Conservation (phyloP, 768 basidiomycete species). For the Filobasidium wieringae region DNA sequence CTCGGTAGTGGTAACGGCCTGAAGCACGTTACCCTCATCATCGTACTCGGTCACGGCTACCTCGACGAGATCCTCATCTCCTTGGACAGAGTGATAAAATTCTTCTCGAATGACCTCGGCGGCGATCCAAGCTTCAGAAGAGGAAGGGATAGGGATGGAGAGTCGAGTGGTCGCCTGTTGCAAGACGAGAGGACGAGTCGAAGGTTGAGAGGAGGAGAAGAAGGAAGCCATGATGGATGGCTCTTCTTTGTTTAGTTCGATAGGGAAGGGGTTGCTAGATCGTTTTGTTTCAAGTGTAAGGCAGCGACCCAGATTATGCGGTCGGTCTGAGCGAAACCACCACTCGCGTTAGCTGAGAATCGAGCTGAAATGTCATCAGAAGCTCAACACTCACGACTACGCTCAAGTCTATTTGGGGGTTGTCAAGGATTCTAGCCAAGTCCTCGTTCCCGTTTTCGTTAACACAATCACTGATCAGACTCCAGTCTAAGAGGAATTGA, state of each 20-base stretch:
- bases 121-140: constrained; percentile 72
- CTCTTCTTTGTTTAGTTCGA: not conserved
- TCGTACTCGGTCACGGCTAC: constrained; percentile 50
- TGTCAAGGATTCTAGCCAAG: too few relatives aligned
- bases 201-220: constrained; percentile 17
- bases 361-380: too few relatives aligned
- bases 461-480: too few relatives aligned
- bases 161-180: constrained; percentile 41
- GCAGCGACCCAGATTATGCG: too few relatives aligned
- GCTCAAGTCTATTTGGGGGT: too few relatives aligned
- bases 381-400: too few relatives aligned
- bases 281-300: too few relatives aligned
- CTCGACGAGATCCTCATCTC: constrained; percentile 26
- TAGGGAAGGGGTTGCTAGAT: too few relatives aligned
- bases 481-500: too few relatives aligned
- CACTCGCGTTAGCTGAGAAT: too few relatives aligned
- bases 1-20: constrained; percentile 45
- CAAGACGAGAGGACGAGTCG: constrained; percentile 38
- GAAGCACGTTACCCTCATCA: constrained; percentile 40
- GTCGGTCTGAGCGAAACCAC: too few relatives aligned
- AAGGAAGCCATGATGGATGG: constrained; percentile 29
- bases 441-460: too few relatives aligned
- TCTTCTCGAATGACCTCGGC: constrained; percentile 86
- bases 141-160: constrained; percentile 76
- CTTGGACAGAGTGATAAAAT: constrained; percentile 50